Evolutionary conservation across 495 filamentous ascomycete genomes (phyloP), one percentile per base, ranked within the genome.

Genomic region (Schizothecium vesticola): DNA sequence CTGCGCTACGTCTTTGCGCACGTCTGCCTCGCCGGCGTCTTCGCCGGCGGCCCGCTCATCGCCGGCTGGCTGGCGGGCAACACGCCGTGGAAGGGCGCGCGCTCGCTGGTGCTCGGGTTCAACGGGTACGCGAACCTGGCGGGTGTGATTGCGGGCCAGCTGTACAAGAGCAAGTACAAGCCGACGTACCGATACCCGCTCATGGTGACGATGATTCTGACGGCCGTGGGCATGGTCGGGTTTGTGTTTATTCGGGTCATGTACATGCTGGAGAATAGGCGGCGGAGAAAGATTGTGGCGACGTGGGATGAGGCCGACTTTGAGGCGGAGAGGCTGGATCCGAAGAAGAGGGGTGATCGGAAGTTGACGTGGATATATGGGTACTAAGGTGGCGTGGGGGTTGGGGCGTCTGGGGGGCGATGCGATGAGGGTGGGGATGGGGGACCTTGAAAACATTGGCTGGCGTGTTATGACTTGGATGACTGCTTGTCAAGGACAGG

Each of bases 91-190:
- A 73, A 66, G 59, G 68, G 70, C 12, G 59, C 65, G 19, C 56
- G 73, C 28, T 72, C 72, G 3, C 64, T 75, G 6, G 67, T 74
- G 51, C 62, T 75, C 21, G 72, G 73, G 4, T 21, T 74, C 26
- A 80, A 80, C 33, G 78, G 77, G 31, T 79, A 74, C 57, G 72
- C 75, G 1, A 76, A 79, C 66, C 70, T 80, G 33, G 77, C 76
- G 4, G 78, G 78, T 59, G 75, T 77, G 2, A 77, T 80, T 43
- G 78, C 75, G 0, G 72, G 73, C 0, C 77, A 80, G 65, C 22
- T 80, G 23, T 80, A 76, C 66, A 77, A 74, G 60, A 75, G 69
- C 70, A 59, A 72, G 64, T 80, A 78, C 33, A 70, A 70, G 12
- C 78, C 77, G 12, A 74, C 67, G 36, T 80, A 78, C 67, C 62